These are phyloP conservation scores for Fusarium poae DNA, from an alignment of 2,329 filamentous ascomycete genomes.

Conservation along the genomic window DNA sequence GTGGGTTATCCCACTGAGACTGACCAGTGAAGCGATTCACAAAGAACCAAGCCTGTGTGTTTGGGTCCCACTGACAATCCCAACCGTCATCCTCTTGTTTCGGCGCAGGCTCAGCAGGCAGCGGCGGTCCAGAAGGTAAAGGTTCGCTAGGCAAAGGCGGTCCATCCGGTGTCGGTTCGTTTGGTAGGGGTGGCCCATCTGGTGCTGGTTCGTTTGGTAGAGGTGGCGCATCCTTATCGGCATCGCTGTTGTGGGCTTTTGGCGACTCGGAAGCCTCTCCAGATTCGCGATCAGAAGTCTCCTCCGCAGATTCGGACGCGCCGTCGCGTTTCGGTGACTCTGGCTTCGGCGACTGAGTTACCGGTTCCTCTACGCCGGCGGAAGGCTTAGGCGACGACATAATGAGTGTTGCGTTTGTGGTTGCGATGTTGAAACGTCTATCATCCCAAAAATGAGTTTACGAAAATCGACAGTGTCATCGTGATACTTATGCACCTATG, in stretches of 20 bases:
- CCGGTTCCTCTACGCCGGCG: constrained; percentile 31
- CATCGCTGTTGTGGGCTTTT: constrained; percentile 11
- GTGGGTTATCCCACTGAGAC: constrained; percentile 89
- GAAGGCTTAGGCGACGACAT: constrained; percentile 45
- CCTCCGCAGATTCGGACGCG: constrained; percentile 30
- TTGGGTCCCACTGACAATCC: constrained; percentile 82
- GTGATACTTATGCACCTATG: constrained; percentile 58
- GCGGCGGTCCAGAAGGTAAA: constrained; percentile 53
- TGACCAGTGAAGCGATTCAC: constrained; percentile 82
- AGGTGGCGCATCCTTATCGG: constrained; percentile 51
- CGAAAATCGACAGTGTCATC: constrained; percentile 51
- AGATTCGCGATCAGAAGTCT: constrained; percentile 39
- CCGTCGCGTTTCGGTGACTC: constrained; percentile 27
- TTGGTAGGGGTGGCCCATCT: constrained; percentile 52
- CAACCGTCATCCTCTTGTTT: constrained; percentile 79
- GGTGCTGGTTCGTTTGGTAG: constrained; percentile 54
- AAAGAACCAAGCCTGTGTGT: constrained; percentile 81
- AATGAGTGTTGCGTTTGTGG: constrained; percentile 16
- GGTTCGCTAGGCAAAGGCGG: constrained; percentile 54
- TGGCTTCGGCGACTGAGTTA: constrained; percentile 27
- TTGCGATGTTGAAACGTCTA: constrained; percentile 47
- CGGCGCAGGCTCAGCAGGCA: constrained; percentile 60
- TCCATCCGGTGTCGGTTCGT: constrained; percentile 49
- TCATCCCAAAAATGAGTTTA: constrained; percentile 57
- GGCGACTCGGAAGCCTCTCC: constrained; percentile 44